These are phyloP conservation scores for Neltuma alba DNA, from an alignment of 306 rosid species.

Conservation along the genomic window DNA sequence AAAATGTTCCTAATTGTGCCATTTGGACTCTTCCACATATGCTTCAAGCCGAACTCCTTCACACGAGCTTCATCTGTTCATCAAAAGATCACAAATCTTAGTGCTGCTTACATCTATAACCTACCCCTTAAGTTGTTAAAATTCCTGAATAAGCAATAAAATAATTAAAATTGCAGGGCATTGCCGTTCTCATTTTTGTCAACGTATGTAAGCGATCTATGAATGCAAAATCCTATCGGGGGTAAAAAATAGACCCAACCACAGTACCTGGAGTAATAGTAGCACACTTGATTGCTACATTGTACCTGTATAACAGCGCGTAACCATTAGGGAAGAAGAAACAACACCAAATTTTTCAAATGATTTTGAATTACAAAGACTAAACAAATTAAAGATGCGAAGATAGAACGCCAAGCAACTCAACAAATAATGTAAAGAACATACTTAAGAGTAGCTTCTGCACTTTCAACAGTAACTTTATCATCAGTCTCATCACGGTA, in stretches of 20 bases:
- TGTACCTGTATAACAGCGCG: slow-evolving; percentile 64
- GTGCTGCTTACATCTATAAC: slow-evolving; percentile 22
- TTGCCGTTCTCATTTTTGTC: slow-evolving; percentile 12
- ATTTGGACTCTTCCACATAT: slow-evolving; percentile 99
- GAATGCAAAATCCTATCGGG: neutral
- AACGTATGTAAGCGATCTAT: too few species aligned
- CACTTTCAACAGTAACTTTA: slow-evolving; percentile 94
- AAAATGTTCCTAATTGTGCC: slow-evolving; percentile 97
- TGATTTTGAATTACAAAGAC: neutral
- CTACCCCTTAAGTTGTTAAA: neutral
- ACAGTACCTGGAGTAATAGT: slow-evolving; percentile 94
- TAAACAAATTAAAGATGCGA: neutral
- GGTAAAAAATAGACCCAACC: neutral
- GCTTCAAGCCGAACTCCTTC: slow-evolving; percentile 83
- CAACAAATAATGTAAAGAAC: slow-evolving; percentile 29
- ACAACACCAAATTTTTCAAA: neutral
- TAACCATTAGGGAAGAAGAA: slow-evolving; percentile 29
- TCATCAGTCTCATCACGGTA: slow-evolving; percentile 92
- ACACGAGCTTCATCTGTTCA: slow-evolving; percentile 90
- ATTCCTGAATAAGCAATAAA: slow-evolving; percentile 8
- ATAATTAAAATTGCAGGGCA: neutral
- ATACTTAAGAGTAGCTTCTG: slow-evolving; percentile 97
- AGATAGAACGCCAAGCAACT: neutral
- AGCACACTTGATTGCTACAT: slow-evolving; percentile 98
- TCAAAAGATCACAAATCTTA: slow-evolving; percentile 34